Conservation (phyloP, 306 rosid genomes). For the Elaeagnus macrophylla region DNA sequence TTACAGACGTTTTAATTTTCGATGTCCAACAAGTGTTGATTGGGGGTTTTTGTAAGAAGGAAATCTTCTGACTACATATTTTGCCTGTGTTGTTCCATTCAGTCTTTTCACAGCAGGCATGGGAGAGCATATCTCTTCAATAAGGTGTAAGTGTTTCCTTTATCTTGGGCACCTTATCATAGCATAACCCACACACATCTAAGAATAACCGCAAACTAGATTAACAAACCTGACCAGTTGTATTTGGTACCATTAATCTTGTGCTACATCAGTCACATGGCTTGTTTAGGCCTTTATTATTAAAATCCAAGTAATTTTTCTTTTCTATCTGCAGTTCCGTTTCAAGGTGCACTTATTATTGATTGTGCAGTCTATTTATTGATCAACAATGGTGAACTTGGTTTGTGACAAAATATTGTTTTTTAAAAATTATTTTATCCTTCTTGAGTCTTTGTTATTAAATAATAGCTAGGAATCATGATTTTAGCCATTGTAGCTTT, state of each 20-base stretch:
- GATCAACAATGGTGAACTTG: neutral
- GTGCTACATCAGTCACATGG: too few relatives aligned
- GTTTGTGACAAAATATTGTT: neutral
- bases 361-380: slow-evolving; percentile 7
- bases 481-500: neutral
- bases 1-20: slow-evolving; percentile 9
- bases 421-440: too few relatives aligned
- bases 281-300: too few relatives aligned
- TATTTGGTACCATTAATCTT: too few relatives aligned
- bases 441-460: too few relatives aligned
- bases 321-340: too few relatives aligned
- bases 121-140: slow-evolving; percentile 94
- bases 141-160: slow-evolving; percentile 77
- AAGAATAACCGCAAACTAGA: slow-evolving; percentile 9
- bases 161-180: slow-evolving; percentile 19
- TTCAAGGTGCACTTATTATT: too few relatives aligned
- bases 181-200: neutral
- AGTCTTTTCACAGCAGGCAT: slow-evolving; percentile 69
- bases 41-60: slow-evolving; percentile 14
- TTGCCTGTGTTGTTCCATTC: slow-evolving; percentile 30
- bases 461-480: too few relatives aligned
- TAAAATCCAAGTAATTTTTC: too few relatives aligned
- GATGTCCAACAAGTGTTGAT: slow-evolving; percentile 7
- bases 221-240: neutral
- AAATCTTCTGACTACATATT: slow-evolving; percentile 27